phyloP scores from a whole-genome alignment of 305 asterid genomes.

The Withania somnifera region DNA sequence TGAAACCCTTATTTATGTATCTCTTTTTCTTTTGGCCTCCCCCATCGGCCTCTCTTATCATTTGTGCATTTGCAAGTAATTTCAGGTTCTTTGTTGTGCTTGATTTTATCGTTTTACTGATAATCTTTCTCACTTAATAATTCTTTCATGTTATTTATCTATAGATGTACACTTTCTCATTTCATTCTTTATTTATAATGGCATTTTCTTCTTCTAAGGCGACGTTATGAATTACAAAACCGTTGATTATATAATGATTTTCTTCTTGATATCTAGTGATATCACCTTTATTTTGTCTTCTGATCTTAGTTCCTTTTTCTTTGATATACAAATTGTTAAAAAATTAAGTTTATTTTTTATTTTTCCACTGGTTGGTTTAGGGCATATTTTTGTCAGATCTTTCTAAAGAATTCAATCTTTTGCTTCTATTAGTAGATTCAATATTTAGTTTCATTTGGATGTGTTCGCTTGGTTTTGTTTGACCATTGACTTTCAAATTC shows the following conservation, averaged over 20 bases:
- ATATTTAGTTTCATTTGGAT: neutral
- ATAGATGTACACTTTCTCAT: neutral
- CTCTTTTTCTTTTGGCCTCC: neutral
- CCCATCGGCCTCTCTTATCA: neutral
- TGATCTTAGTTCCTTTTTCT: neutral
- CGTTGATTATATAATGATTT: neutral
- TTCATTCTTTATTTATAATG: neutral
- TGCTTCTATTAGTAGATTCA: neutral
- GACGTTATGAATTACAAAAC: neutral
- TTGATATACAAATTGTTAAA: neutral
- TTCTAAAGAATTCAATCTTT: neutral
- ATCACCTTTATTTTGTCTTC: neutral
- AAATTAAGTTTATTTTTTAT: neutral
- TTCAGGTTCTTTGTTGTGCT: neutral
- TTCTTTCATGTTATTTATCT: neutral
- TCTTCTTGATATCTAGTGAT: neutral
- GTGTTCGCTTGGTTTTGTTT: neutral
- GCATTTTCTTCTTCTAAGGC: neutral
- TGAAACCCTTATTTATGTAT: neutral
- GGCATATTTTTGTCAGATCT: neutral
- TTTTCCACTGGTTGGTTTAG: neutral
- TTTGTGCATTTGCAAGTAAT: neutral
- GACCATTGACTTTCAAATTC: neutral
- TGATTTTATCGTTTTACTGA: neutral
- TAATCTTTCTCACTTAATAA: neutral